These are phyloP conservation scores for Umbelopsis sp. DNA, from an alignment of 371 early-diverging fungal species.

Conservation along the genomic window DNA sequence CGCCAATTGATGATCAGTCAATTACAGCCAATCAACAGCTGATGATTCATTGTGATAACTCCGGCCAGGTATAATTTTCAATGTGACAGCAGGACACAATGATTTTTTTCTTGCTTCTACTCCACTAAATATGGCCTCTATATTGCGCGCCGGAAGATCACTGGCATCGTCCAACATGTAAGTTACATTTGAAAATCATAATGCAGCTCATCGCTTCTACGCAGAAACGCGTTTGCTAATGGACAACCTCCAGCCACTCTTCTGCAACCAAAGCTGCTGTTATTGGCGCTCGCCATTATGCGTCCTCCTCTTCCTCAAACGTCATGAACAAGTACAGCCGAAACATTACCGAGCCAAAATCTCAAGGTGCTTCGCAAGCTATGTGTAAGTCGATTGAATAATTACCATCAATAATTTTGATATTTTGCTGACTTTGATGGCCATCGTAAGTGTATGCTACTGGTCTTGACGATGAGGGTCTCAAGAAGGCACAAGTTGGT, in stretches of 20 bases:
- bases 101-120: constrained; percentile 1
- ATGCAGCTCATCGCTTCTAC: neutral
- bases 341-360: constrained; percentile 90
- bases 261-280: constrained; percentile 28
- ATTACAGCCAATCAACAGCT: neutral
- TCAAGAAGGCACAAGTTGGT: constrained; percentile 91
- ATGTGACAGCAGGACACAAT: constrained; percentile 12
- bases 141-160: neutral
- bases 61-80: neutral
- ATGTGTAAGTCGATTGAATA: constrained; percentile 75
- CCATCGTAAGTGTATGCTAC: constrained; percentile 82
- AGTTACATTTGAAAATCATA: neutral
- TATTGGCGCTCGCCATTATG: constrained; percentile 44
- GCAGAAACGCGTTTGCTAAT: neutral
- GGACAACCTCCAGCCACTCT: neutral
- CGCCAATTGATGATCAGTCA: constrained; percentile 4
- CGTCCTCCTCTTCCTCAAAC: constrained; percentile 31
- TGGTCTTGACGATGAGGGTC: constrained; percentile 80
- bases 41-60: constrained; percentile 16
- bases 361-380: constrained; percentile 95
- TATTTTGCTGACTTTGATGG: constrained; percentile 2
- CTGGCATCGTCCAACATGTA: constrained; percentile 13
- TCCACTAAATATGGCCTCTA: constrained; percentile 2
- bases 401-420: neutral
- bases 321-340: constrained; percentile 79